phyloP scores from a whole-genome alignment of 768 basidiomycete genomes.

The Boletus pseudo-olivaceus region DNA sequence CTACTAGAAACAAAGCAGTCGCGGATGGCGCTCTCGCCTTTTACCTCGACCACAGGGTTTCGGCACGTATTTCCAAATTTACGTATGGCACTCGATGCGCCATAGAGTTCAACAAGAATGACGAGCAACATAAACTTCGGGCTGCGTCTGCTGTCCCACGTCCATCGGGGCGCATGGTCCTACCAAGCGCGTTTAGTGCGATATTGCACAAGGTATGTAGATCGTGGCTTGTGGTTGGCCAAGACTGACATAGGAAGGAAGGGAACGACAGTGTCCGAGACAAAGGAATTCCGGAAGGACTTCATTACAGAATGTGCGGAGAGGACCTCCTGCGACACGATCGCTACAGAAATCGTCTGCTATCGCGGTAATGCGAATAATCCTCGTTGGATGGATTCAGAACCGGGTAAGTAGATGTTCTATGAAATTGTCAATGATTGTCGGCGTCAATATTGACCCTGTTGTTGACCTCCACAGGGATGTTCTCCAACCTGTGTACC shows the following conservation, averaged over 20 bases:
- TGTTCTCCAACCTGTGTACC: slow-evolving; percentile 24
- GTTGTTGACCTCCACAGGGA: slow-evolving; percentile 14
- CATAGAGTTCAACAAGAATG: slow-evolving; percentile 26
- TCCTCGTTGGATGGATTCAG: slow-evolving; percentile 31
- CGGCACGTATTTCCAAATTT: slow-evolving; percentile 36
- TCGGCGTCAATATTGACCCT: not conserved
- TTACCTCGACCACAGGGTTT: slow-evolving; percentile 42
- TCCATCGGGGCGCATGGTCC: slow-evolving; percentile 30
- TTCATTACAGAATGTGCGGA: slow-evolving; percentile 31
- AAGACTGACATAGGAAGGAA: slow-evolving; percentile 4
- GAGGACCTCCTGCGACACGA: slow-evolving; percentile 24
- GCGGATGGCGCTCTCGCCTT: slow-evolving; percentile 44
- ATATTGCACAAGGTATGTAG: slow-evolving; percentile 27
- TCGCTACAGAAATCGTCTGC: slow-evolving; percentile 31
- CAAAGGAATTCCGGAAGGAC: slow-evolving; percentile 31
- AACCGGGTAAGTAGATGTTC: slow-evolving; percentile 20
- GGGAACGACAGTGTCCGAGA: slow-evolving; percentile 30
- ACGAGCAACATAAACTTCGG: slow-evolving; percentile 30
- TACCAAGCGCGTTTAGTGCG: slow-evolving; percentile 32
- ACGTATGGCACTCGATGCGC: slow-evolving; percentile 37
- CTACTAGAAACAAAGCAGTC: slow-evolving; percentile 44
- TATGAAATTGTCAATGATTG: too few relatives aligned
- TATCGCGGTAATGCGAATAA: slow-evolving; percentile 22
- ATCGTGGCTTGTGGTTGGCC: not conserved
- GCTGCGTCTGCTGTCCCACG: slow-evolving; percentile 27